Evolutionary conservation across 257 asterid species (phyloP), one percentile per base, ranked within the genome.

Genomic region (Fraxinus pennsylvanica): DNA sequence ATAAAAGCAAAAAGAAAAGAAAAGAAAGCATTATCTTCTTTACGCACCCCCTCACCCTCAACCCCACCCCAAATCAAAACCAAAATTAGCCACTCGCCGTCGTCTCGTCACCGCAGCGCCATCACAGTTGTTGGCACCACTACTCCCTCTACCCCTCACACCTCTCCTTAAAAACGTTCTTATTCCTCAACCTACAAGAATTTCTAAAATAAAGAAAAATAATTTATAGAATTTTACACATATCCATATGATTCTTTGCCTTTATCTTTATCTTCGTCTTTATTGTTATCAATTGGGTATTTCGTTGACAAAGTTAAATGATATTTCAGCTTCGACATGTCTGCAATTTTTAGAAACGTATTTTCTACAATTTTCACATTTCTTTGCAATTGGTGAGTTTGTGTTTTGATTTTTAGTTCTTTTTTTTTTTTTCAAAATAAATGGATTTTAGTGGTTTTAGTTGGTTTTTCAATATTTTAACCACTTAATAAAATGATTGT

Each of bases 351-450:
- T 65, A 97, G 96, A 68, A 93, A 89, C 84, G 92, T 93, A 73
- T 89, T 93, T 84, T 93, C 98, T 27, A 94, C 97, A 32, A 86
- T 95, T 81, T 89, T 93, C 82, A 95, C 97, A 35, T 91, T 95
- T 93, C 93, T 93, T 91, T 77, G 99, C 97, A 45, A 79, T 89
- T 74, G 95, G 98, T 93, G 66, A 76, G 92, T 74, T 19, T n/a
- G 14, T 8, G 39, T 9, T 32, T 17, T n/a, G 9, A 78, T 81
- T 43, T 71, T 27, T 71, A 27, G 52, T 10, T 67, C 61, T 7
- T 25, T 54, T 47, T 6, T 7, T 25, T 54, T 47, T 6, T n/a
- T 8, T 59, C 21, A 9, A 59, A 21, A 22, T 7, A n/a, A n/a
- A 50, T 22, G 76, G 59, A 79, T 19, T 54, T 25, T 6, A 54